Conservation (phyloP, 2,329 filamentous ascomycete genomes). For the Achaetomium macrosporum region DNA sequence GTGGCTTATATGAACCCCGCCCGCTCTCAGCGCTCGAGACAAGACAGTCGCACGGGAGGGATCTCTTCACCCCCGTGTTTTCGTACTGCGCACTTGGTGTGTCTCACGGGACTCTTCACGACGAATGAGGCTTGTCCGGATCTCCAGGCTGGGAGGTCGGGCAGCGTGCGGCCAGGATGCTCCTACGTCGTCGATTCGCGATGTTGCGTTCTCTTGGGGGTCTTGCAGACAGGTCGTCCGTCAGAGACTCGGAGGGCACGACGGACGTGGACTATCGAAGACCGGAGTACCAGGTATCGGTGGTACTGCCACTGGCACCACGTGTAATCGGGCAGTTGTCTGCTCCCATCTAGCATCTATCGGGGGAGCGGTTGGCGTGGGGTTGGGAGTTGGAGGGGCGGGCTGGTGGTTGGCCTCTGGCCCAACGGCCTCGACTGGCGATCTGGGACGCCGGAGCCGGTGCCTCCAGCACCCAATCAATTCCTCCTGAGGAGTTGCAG, state of each 20-base stretch:
- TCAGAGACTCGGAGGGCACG: background rate
- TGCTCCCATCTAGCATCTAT: slow-evolving; percentile 3
- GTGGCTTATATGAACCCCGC: slow-evolving; percentile 4
- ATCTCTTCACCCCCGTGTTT: slow-evolving; percentile 1
- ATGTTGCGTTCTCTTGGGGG: slow-evolving; percentile 6
- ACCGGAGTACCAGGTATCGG: slow-evolving; percentile 13
- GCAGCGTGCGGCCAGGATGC: slow-evolving; percentile 7
- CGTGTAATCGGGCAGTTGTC: slow-evolving; percentile 27
- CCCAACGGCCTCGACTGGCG: background rate
- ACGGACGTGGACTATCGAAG: slow-evolving; percentile 16
- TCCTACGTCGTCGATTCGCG: background rate
- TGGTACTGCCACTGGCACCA: slow-evolving; percentile 26
- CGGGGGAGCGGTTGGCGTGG: slow-evolving; percentile 16
- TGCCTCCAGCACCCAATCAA: slow-evolving; percentile 19
- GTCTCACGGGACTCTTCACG: background rate
- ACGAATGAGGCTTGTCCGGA: slow-evolving; percentile 7
- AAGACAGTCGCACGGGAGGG: slow-evolving; percentile 2
- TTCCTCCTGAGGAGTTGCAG: slow-evolving; percentile 9
- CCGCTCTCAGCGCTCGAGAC: background rate
- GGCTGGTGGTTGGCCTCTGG: slow-evolving; percentile 10
- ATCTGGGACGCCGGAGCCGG: slow-evolving; percentile 15
- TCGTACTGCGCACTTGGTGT: slow-evolving; percentile 6
- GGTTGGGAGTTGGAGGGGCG: slow-evolving; percentile 10
- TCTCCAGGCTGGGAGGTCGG: slow-evolving; percentile 9
- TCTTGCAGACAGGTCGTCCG: background rate